Base-by-base conservation (phyloP, 495 filamentous ascomycete genomes). In the Penicillium fimorum region DNA sequence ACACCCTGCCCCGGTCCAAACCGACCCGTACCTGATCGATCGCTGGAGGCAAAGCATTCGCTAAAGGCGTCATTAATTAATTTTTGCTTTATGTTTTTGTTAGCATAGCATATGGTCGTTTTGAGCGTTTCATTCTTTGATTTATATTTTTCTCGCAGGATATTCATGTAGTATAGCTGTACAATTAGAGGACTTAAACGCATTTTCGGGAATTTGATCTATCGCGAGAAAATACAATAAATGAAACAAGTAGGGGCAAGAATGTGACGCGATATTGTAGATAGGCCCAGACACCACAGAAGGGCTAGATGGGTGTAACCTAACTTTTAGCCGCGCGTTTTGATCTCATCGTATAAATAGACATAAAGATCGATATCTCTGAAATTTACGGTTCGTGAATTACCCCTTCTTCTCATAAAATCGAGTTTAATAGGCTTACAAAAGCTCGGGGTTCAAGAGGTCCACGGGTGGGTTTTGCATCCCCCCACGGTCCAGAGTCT, bases 21-120 rank as follows among this genome's bases (percentile, higher is more conserved):
- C 84, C 64, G 89, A 89, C 25, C 25, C 25, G 25, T 2, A 27
- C 50, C 82, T 89, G 74, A 91, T 97, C 63, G 91, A 97, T 72
- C 82, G 87, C 55, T 97, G 93, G 93, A 83, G 93, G 63, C 85
- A 90, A 73, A 89, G 90, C 61, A 83, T 97, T 45, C 64, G 64
- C 29, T 76, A 59, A 61, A 17, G 20, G 38, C 49, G 17, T 56
- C 25, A 41, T 33, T 6, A 49, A 13, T 17, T 17, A 38, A 38
- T 38, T 38, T 38, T 38, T 38, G 35, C 35, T 38, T 38, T 3
- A 38, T 38, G 2, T 38, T 38, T 38, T 38, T 17, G 15, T 55
- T 44, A 42, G 60, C 56, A 60, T 67, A 64, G 66, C 61, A 63
- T 56, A 50, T 46, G 25, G 63, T 57, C 42, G 29, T 56, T 58